Percentiles rank a stretch among this genome's conserved stretches.
Conservation (phyloP, 1,284 basidiomycete species). For the Ustilago loliicola region DNA sequence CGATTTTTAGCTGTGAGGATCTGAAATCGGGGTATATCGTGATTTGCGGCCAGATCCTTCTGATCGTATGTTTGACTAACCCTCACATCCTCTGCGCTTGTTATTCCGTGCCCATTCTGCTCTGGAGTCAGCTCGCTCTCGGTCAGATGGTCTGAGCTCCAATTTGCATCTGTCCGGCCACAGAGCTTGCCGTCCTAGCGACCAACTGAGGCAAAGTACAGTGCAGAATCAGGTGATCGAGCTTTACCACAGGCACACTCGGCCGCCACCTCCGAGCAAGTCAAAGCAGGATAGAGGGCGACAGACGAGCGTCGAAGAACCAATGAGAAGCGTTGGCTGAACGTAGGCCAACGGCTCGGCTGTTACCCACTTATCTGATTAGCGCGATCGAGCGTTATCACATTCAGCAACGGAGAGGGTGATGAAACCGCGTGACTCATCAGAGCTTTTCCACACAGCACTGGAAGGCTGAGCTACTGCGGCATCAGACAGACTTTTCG, state of each 20-base stretch:
- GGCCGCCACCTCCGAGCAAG: too few relatives aligned
- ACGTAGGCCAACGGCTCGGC: background rate
- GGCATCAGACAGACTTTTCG: background rate
- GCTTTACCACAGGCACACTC: too few relatives aligned
- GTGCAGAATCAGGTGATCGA: slow-evolving; percentile 6
- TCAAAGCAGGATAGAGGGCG: background rate
- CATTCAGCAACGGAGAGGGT: background rate
- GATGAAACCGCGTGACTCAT: slow-evolving; percentile 13
- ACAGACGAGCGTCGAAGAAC: background rate
- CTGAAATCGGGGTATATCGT: too few relatives aligned
- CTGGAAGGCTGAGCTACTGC: background rate
- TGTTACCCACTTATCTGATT: slow-evolving; percentile 28
- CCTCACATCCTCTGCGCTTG: too few relatives aligned
- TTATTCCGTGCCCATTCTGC: too few relatives aligned
- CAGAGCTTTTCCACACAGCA: background rate
- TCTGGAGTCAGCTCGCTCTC: too few relatives aligned
- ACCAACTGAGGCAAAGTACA: background rate
- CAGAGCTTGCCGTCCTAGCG: background rate
- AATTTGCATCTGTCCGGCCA: background rate
- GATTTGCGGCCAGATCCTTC: too few relatives aligned
- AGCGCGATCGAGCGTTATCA: slow-evolving; percentile 15
- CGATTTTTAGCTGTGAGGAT: too few relatives aligned
- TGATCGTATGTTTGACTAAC: too few relatives aligned
- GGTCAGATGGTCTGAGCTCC: too few relatives aligned
- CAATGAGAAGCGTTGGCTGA: slow-evolving; percentile 8